A percentile compares a stretch with the other conserved stretches of the same genome.
phyloP scores from a whole-genome alignment of 306 rosid genomes.

The Vicia faba region DNA sequence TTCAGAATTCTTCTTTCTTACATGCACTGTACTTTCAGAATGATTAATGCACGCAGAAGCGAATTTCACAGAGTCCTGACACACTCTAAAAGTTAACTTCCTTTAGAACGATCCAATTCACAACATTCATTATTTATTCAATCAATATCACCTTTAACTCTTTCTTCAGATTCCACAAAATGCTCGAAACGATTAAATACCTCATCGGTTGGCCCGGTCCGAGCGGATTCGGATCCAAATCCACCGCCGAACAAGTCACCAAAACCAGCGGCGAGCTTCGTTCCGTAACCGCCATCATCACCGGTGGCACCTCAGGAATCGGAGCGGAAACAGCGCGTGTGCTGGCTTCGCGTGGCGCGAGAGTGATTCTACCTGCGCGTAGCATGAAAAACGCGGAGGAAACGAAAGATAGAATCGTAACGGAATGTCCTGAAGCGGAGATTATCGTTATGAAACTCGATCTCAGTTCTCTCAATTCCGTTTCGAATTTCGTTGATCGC shows the following conservation, averaged over 20 bases:
- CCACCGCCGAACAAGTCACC: conserved; percentile 83
- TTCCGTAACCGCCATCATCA: conserved; percentile 77
- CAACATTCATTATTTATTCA: neutral
- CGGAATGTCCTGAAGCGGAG: conserved; percentile 60
- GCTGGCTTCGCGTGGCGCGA: conserved; percentile 78
- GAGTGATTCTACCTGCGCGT: conserved; percentile 78
- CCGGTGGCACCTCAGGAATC: conserved; percentile 95
- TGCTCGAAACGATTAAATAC: conserved; percentile 69
- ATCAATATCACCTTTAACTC: neutral
- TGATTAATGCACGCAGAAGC: conserved; percentile 28
- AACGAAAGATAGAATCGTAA: conserved; percentile 53
- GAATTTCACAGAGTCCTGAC: conserved; percentile 26
- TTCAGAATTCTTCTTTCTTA: neutral
- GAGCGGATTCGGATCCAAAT: conserved; percentile 77
- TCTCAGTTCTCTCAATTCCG: conserved; percentile 77
- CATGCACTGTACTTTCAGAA: neutral
- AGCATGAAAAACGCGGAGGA: conserved; percentile 77
- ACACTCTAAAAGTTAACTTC: conserved; percentile 28
- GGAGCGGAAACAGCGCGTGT: conserved; percentile 92
- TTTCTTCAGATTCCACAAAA: too few species aligned
- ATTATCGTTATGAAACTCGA: conserved; percentile 74
- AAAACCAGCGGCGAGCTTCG: conserved; percentile 47
- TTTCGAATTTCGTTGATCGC: conserved; percentile 55
- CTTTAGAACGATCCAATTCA: neutral
- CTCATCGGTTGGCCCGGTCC: conserved; percentile 76